Conservation (phyloP, 2,329 filamentous ascomycete species). For the Penicillium decumbens region DNA sequence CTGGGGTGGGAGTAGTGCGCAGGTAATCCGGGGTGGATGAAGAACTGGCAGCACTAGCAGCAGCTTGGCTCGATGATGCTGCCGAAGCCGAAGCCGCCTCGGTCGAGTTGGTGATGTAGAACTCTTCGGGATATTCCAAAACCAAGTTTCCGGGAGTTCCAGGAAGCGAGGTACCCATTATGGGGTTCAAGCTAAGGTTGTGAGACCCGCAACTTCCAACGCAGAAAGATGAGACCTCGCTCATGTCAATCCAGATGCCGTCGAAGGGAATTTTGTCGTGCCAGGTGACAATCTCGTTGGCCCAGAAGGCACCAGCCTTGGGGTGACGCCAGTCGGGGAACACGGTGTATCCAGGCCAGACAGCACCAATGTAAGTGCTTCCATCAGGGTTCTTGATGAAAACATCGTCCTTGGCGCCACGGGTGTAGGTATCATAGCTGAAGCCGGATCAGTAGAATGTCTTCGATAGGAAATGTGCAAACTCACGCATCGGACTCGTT, state of each 20-base stretch:
- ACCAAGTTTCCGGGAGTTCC: constrained; percentile 60
- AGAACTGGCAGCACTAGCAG: constrained; percentile 30
- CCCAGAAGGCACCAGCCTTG: constrained; percentile 58
- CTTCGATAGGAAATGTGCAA: constrained; percentile 6
- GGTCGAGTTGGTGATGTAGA: constrained; percentile 63
- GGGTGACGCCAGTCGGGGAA: constrained; percentile 59
- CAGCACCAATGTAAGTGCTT: constrained; percentile 51
- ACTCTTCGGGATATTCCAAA: constrained; percentile 63
- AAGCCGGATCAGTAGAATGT: constrained; percentile 25
- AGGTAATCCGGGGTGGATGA: constrained; percentile 48
- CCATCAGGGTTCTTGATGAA: constrained; percentile 55
- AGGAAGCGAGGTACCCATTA: constrained; percentile 58
- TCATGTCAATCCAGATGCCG: constrained; percentile 59
- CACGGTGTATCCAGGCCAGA: constrained; percentile 58
- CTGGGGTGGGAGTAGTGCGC: constrained; percentile 58
- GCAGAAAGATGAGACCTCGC: constrained; percentile 61
- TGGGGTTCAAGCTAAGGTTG: constrained; percentile 63
- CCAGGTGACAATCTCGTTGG: constrained; percentile 50
- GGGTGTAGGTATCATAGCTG: constrained; percentile 50
- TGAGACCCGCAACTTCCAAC: constrained; percentile 66
- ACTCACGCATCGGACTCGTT: constrained; percentile 62
- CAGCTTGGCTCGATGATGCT: constrained; percentile 50
- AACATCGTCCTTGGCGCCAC: constrained; percentile 47
- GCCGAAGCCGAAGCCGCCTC: constrained; percentile 60
- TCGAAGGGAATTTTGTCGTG: constrained; percentile 52